Base-by-base conservation (phyloP, 192 early-diverging fungal genomes). In the Backusella australiensis region DNA sequence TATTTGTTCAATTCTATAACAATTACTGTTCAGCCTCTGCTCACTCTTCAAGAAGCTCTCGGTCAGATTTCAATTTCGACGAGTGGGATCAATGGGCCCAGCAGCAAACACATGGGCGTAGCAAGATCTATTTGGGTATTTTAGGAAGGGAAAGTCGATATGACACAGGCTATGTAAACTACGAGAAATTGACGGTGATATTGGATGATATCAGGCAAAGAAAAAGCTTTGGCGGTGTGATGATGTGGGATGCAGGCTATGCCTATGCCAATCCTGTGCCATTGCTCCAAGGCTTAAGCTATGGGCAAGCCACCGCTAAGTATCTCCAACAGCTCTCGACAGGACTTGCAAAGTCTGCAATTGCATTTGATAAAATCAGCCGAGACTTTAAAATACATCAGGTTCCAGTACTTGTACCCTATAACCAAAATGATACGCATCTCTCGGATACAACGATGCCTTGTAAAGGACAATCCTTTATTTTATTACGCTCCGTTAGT, bases 1-100 rank as follows among this genome's bases (percentile, higher is more conserved):
- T 94, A 0, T 91, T 89, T 86, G 89, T 94, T 1, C 93, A 94
- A 81, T 94, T 92, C 73, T 94, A 81, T 38, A 81, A 81, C 53
- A 81, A 81, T 39, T 42, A 67, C 32, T 81, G 80, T 38, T 75
- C 80, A 17, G 80, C 69, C 42, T 29, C 72, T 5, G 52, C 36
- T 2, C 49, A 49, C 34, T 21, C 12, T 12, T 14, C 4, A 6
- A 76, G 11, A 29, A 4, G 14, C 4, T 23, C 83, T 69, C 56
- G 26, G 23, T 63, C 56, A 63, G 77, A 85, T 77, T 94, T 91
- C 83, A 94, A 94, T 81, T 94, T 90, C 82, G 89, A 89, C 42
- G 84, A 86, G 65, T 94, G 93, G 93, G 85, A 91, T 41, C 85
- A 83, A 26, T 93, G 92, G 90, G 89, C 90, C 4, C 85, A 85